Evolutionary conservation across 2,329 filamentous ascomycete genomes (phyloP).

Genomic region (Penicillium oxalicum): DNA sequence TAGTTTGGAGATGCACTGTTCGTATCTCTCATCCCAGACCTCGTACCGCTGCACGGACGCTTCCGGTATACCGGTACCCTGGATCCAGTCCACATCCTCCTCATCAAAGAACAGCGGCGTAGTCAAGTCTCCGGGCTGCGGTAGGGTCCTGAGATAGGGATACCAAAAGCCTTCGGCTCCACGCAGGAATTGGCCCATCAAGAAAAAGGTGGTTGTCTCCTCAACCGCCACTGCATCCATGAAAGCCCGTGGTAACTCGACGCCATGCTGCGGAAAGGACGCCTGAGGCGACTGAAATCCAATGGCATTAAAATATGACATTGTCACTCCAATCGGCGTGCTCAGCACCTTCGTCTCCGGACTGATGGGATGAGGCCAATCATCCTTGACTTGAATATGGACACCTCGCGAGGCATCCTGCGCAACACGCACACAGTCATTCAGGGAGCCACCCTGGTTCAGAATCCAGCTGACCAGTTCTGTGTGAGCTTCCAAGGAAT

Average conservation of each 20-base stretch:
- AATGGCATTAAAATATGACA: constrained; percentile 36
- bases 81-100: constrained; percentile 51
- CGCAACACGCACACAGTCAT: constrained; percentile 30
- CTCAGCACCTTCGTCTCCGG: constrained; percentile 32
- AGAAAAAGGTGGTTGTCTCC: constrained; percentile 60
- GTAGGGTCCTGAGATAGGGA: constrained; percentile 61
- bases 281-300: constrained; percentile 14
- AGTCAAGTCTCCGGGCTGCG: constrained; percentile 55
- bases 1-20: constrained; percentile 27
- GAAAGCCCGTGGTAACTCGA: constrained; percentile 47
- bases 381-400: constrained; percentile 30
- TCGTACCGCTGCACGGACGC: constrained; percentile 29
- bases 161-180: constrained; percentile 58
- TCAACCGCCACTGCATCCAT: constrained; percentile 49
- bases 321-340: constrained; percentile 30
- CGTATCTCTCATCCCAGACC: constrained; percentile 36
- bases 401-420: constrained; percentile 31
- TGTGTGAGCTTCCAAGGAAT: constrained; percentile 22
- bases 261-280: constrained; percentile 27
- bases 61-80: constrained; percentile 32
- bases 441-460: constrained; percentile 27
- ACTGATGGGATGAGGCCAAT: constrained; percentile 19
- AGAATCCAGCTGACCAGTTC: constrained; percentile 30
- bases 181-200: constrained; percentile 61
- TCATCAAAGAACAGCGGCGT: constrained; percentile 60